These are phyloP conservation scores for Dothiorella sarmentorum DNA, from an alignment of 2,329 filamentous ascomycete species.

Conservation along the genomic window DNA sequence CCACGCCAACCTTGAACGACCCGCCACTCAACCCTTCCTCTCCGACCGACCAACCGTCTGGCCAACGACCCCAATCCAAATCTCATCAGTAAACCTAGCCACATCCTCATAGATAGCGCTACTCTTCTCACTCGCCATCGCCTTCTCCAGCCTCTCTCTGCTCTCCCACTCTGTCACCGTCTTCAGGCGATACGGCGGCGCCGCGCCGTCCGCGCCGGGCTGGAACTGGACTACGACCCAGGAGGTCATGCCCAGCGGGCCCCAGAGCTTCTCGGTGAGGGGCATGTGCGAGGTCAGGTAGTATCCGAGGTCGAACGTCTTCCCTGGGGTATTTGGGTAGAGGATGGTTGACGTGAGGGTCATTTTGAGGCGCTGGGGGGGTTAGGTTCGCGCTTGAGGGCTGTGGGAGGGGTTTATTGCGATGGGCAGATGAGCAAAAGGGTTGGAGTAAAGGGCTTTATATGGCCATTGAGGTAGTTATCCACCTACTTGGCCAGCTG, in stretches of 20 bases:
- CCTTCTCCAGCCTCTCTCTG: constrained; percentile 26
- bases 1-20: no score
- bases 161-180: constrained; percentile 28
- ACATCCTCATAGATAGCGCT: constrained; percentile 24
- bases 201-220: constrained; percentile 9
- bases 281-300: constrained; percentile 49
- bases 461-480: no score
- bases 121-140: constrained; percentile 21
- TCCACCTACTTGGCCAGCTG: no score
- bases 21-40: no score
- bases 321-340: constrained; percentile 42
- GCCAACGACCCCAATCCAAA: constrained; percentile 22
- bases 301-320: constrained; percentile 50
- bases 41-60: neutral
- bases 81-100: constrained; percentile 22
- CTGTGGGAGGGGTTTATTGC: no score
- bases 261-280: constrained; percentile 42
- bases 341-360: constrained; percentile 22
- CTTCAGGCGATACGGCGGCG: constrained; percentile 25
- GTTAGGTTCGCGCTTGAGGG: no score
- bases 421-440: no score
- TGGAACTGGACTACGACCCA: no score
- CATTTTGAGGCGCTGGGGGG: no score
- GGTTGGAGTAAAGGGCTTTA: no score
- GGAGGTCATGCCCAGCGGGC: constrained; percentile 40